These are phyloP conservation scores for Penicillium sp. DNA, from an alignment of 2,329 filamentous ascomycete genomes.

Conservation along the genomic window DNA sequence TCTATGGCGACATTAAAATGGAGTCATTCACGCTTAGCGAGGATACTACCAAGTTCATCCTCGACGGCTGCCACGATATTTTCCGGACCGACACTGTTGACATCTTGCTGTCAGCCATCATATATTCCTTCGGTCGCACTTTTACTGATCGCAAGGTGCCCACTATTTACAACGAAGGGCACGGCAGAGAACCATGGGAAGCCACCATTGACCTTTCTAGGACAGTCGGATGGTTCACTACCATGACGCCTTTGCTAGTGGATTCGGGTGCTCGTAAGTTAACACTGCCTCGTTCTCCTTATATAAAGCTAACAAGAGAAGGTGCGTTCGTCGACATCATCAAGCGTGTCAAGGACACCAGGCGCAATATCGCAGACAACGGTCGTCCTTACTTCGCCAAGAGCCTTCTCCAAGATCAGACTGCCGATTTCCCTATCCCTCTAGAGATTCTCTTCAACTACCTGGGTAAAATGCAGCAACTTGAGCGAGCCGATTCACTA, in stretches of 20 bases:
- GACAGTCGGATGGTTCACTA: slow-evolving; percentile 54
- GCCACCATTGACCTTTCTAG: slow-evolving; percentile 46
- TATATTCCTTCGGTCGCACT: slow-evolving; percentile 46
- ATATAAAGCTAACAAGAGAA: slow-evolving; percentile 12
- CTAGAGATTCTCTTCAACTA: slow-evolving; percentile 45
- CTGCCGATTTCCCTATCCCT: slow-evolving; percentile 40
- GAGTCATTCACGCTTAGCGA: slow-evolving; percentile 37
- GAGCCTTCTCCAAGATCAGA: slow-evolving; percentile 31
- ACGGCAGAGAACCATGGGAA: slow-evolving; percentile 50
- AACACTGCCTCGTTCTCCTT: not conserved
- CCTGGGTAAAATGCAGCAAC: slow-evolving; percentile 42
- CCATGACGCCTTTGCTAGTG: slow-evolving; percentile 46
- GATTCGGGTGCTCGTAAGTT: slow-evolving; percentile 27
- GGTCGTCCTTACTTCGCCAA: slow-evolving; percentile 39
- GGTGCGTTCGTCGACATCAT: slow-evolving; percentile 33
- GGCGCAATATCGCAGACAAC: slow-evolving; percentile 34
- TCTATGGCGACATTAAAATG: slow-evolving; percentile 38
- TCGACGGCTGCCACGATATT: slow-evolving; percentile 33
- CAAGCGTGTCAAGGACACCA: slow-evolving; percentile 41
- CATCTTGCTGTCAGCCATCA: slow-evolving; percentile 37
- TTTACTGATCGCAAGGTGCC: slow-evolving; percentile 46
- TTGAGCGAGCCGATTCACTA: slow-evolving; percentile 47
- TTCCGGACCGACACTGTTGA: slow-evolving; percentile 42
- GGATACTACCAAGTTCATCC: slow-evolving; percentile 32
- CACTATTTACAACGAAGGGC: slow-evolving; percentile 52